These are phyloP conservation scores for Pyrus communis DNA, from an alignment of 306 rosid species.

Conservation along the genomic window DNA sequence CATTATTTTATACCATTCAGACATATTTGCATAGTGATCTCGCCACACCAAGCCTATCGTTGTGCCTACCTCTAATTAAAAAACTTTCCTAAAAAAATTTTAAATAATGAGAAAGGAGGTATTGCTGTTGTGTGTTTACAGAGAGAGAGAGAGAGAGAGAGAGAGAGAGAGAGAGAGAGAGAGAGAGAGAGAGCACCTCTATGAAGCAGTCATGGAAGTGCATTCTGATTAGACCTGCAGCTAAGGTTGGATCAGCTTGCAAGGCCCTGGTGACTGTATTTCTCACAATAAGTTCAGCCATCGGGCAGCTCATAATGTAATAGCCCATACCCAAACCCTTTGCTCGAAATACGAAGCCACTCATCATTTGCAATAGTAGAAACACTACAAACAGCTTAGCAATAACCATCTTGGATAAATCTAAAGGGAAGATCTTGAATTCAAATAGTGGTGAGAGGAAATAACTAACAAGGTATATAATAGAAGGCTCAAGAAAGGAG, in stretches of 20 bases:
- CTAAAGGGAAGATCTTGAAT: background rate
- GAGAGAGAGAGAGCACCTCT: slow-evolving; percentile 29
- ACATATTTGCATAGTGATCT: too few species aligned
- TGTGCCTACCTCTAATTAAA: background rate
- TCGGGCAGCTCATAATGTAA: slow-evolving; percentile 52
- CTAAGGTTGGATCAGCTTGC: slow-evolving; percentile 53
- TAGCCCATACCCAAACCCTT: slow-evolving; percentile 46
- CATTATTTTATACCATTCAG: background rate
- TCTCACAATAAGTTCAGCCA: slow-evolving; percentile 41
- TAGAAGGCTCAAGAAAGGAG: background rate
- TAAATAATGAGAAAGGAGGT: background rate
- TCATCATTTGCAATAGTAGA: slow-evolving; percentile 25
- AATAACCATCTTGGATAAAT: background rate
- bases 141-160: background rate
- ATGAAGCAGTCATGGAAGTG: slow-evolving; percentile 86
- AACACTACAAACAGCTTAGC: background rate
- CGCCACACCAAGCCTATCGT: background rate
- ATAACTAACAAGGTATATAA: background rate
- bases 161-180: background rate
- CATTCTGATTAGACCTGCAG: slow-evolving; percentile 72
- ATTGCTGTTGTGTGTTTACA: background rate
- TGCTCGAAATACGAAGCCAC: slow-evolving; percentile 25
- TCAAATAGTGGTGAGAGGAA: background rate
- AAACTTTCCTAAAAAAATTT: too few species aligned
- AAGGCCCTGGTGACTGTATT: slow-evolving; percentile 40